Conservation (phyloP, 2,329 filamentous ascomycete genomes). For the Fusarium sp. region DNA sequence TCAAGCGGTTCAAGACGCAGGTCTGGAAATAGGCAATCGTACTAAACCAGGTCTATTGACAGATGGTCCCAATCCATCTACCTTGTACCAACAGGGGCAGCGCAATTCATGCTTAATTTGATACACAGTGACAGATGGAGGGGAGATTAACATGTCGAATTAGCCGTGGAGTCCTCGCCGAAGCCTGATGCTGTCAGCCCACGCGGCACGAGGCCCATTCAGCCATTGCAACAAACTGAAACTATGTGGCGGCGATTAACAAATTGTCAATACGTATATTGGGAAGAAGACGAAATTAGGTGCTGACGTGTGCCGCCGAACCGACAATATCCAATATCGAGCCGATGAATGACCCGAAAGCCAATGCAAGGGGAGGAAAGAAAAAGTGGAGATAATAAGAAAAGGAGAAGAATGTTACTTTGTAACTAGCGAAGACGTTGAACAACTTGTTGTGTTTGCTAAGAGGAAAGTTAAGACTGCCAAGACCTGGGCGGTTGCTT, state of each 20-base stretch:
- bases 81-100: neutral
- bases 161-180: neutral
- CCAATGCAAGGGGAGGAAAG: conserved; percentile 21
- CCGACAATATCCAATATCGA: conserved; percentile 4
- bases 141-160: neutral
- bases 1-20: neutral
- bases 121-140: neutral
- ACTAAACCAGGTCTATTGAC: neutral
- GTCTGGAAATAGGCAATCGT: neutral
- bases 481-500: neutral
- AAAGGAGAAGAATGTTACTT: conserved; percentile 11
- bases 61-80: neutral
- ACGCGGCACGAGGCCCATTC: conserved; percentile 4
- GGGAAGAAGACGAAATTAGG: conserved; percentile 34
- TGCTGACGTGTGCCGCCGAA: conserved; percentile 39
- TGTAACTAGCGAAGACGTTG: neutral
- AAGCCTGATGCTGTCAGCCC: neutral
- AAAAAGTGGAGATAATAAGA: conserved; percentile 24
- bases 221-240: neutral
- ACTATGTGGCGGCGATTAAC: conserved; percentile 17
- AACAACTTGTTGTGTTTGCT: neutral
- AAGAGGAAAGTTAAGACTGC: neutral
- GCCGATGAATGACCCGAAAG: neutral
- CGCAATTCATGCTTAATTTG: neutral
- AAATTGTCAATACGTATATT: neutral